Conservation (phyloP, 1,284 basidiomycete species). For the Flammula alnicola region DNA sequence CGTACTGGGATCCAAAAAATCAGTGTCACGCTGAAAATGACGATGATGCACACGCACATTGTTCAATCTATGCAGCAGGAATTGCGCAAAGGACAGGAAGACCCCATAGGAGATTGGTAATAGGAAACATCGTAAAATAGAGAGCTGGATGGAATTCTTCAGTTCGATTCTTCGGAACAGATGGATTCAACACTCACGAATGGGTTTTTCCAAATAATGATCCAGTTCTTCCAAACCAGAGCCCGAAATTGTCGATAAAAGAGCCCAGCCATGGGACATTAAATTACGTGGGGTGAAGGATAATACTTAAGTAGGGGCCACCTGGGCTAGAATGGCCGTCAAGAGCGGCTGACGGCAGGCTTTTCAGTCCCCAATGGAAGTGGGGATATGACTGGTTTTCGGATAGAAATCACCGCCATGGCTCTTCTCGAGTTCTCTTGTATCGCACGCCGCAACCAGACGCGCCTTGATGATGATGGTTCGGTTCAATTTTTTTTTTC, state of each 20-base stretch:
- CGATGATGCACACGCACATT: conserved; percentile 44
- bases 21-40: not conserved
- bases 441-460: no score
- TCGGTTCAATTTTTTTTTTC: conserved; percentile 9
- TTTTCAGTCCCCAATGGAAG: not conserved
- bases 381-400: not conserved
- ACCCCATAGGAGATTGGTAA: conserved; percentile 72
- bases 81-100: conserved; percentile 68
- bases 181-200: conserved; percentile 49
- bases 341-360: not conserved
- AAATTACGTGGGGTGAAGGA: conserved; percentile 1
- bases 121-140: conserved; percentile 68
- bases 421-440: not conserved
- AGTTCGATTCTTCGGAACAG: conserved; percentile 14
- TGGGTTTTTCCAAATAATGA: conserved; percentile 65
- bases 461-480: not conserved
- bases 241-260: conserved; percentile 69
- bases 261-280: conserved; percentile 36
- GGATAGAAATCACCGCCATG: not conserved
- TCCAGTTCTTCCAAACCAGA: conserved; percentile 79
- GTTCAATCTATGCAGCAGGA: conserved; percentile 59
- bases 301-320: conserved; percentile 2
- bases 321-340: conserved; percentile 4
- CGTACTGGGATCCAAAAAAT: conserved; percentile 49
- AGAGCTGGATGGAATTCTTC: conserved; percentile 46